Evolutionary conservation across 2,329 filamentous ascomycete genomes (phyloP).

Genomic region (Metarhizium anisopliae): DNA sequence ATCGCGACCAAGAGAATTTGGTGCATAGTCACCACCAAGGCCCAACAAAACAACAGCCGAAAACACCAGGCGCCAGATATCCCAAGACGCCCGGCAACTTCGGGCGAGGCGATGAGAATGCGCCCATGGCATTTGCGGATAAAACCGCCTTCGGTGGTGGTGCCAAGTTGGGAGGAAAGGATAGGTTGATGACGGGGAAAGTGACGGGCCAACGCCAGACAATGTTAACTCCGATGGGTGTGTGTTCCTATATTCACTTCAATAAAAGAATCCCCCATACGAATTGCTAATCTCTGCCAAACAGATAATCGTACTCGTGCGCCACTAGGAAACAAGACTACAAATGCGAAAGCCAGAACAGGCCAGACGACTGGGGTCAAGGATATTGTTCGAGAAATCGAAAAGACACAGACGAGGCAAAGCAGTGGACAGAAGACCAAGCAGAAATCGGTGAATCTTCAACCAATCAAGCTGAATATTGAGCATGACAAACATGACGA

Average conservation of each 20-base stretch:
- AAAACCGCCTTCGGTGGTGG: slow-evolving; percentile 39
- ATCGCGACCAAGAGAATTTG: slow-evolving; percentile 82
- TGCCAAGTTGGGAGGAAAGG: slow-evolving; percentile 44
- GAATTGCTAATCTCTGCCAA: slow-evolving; percentile 6
- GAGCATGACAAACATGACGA: slow-evolving; percentile 43
- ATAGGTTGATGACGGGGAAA: slow-evolving; percentile 39
- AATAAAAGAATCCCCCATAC: neutral
- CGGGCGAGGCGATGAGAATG: slow-evolving; percentile 79
- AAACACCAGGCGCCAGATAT: slow-evolving; percentile 67
- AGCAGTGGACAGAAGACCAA: slow-evolving; percentile 51
- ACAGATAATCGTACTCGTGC: slow-evolving; percentile 53
- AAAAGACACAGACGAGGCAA: slow-evolving; percentile 53
- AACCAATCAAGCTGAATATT: slow-evolving; percentile 52
- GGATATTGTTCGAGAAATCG: slow-evolving; percentile 46
- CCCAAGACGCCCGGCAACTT: slow-evolving; percentile 78
- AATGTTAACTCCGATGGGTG: slow-evolving; percentile 77
- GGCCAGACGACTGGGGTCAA: slow-evolving; percentile 60
- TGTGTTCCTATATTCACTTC: slow-evolving; percentile 12
- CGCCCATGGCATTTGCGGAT: slow-evolving; percentile 28
- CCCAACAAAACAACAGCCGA: slow-evolving; percentile 67
- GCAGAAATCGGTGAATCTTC: slow-evolving; percentile 42
- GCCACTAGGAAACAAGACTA: slow-evolving; percentile 87
- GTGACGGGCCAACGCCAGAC: slow-evolving; percentile 37
- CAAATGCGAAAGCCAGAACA: slow-evolving; percentile 74
- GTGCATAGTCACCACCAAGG: slow-evolving; percentile 69